Conservation (phyloP, 805 yeast species). For the Candida pseudoglaebosa region DNA sequence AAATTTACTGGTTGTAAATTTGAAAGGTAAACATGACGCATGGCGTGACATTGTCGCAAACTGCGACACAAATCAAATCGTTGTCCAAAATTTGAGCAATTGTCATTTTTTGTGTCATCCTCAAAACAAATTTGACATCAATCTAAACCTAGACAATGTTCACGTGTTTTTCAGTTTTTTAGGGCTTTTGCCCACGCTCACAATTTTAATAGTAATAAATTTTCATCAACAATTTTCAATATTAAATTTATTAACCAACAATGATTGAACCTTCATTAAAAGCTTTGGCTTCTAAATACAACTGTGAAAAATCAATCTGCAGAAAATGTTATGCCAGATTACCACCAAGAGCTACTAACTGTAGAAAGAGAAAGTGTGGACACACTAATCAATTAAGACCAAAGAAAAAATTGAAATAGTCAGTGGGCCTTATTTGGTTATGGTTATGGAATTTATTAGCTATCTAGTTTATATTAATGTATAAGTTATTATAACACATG, state of each 20-base stretch:
- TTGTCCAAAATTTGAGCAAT: no score
- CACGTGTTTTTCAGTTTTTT: no score
- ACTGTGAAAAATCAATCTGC: constrained; percentile 99
- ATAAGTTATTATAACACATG: no score
- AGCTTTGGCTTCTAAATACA: constrained; percentile 98
- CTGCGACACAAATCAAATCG: no score
- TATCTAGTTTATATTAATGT: neutral
- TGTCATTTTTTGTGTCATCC: neutral
- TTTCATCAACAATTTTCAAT: neutral
- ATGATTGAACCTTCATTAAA: constrained; percentile 99
- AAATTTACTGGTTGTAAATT: neutral
- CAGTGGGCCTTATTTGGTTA: no score
- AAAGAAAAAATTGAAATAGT: constrained; percentile 97
- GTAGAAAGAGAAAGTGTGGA: constrained; percentile 99
- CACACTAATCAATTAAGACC: constrained; percentile 99
- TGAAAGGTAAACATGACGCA: neutral
- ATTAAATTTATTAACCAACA: neutral
- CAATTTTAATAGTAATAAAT: neutral
- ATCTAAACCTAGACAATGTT: no score
- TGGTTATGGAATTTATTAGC: neutral
- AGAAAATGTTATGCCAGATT: constrained; percentile 99
- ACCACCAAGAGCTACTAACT: constrained; percentile 99
- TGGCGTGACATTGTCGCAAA: neutral
- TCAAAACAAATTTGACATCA: neutral
- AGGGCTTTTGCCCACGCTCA: neutral